Evolutionary conservation across 805 yeast genomes (phyloP).

Genomic region (Candida ficus): DNA sequence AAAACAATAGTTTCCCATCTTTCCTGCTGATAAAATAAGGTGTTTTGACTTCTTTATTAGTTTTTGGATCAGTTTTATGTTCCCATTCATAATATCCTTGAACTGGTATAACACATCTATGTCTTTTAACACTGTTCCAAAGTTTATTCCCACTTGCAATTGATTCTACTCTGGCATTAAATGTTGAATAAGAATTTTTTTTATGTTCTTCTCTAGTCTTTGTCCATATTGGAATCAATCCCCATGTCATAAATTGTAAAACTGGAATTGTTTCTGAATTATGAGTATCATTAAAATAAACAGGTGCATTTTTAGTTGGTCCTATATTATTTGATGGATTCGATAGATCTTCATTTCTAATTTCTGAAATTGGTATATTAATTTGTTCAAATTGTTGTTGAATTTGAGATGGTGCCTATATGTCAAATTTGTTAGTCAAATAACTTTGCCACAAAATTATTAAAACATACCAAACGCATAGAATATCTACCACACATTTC

Average conservation of each 20-base stretch:
- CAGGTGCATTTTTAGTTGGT: constrained; percentile 52
- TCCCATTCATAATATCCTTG: constrained; percentile 88
- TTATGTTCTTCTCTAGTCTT: constrained; percentile 30
- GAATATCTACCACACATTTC: constrained; percentile 63
- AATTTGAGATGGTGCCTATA: constrained; percentile 2
- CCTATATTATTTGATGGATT: constrained; percentile 51
- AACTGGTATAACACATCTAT: constrained; percentile 72
- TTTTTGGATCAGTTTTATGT: constrained; percentile 23
- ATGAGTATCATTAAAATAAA: constrained; percentile 11
- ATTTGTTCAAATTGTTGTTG: constrained; percentile 11
- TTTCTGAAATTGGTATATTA: constrained; percentile 4
- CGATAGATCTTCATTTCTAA: constrained; percentile 19
- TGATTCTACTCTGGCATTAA: constrained; percentile 73
- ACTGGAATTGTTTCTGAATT: constrained; percentile 13
- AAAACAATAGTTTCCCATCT: constrained; percentile 47
- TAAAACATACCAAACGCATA: constrained; percentile 35
- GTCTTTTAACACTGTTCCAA: constrained; percentile 50
- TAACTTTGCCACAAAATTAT: too few relatives aligned
- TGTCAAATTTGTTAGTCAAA: neutral
- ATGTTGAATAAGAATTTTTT: constrained; percentile 38
- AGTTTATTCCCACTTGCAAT: constrained; percentile 40
- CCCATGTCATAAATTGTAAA: constrained; percentile 68
- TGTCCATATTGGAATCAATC: constrained; percentile 69
- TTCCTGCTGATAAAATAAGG: constrained; percentile 65
- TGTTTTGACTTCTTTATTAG: constrained; percentile 34